Percentiles rank a stretch among this genome's conserved stretches.
phyloP scores from a whole-genome alignment of 2,329 filamentous ascomycete genomes.

The Furcasterigmium furcatum region DNA sequence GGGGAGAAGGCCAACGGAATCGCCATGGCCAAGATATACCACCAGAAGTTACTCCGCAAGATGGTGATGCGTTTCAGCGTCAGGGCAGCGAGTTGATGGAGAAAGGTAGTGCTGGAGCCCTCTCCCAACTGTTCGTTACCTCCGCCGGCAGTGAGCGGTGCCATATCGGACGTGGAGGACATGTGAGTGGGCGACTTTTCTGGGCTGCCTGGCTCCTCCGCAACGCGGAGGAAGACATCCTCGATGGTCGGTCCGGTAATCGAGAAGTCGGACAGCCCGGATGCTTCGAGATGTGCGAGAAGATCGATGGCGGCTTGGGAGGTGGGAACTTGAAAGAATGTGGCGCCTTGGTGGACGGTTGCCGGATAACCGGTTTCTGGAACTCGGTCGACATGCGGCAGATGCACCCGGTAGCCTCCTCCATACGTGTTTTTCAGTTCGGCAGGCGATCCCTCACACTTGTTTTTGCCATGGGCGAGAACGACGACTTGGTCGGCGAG shows the following conservation, averaged over 20 bases:
- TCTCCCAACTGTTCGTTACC: slow-evolving; percentile 36
- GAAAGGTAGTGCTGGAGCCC: slow-evolving; percentile 56
- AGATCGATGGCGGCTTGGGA: not conserved
- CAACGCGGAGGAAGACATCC: slow-evolving; percentile 68
- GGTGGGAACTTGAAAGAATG: not conserved
- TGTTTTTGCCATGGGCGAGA: slow-evolving; percentile 62
- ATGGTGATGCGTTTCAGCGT: slow-evolving; percentile 64
- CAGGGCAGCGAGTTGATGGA: slow-evolving; percentile 58
- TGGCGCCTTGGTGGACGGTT: not conserved
- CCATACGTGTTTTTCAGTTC: slow-evolving; percentile 65
- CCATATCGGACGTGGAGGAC: slow-evolving; percentile 5
- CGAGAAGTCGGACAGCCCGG: slow-evolving; percentile 59
- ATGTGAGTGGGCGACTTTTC: slow-evolving; percentile 7
- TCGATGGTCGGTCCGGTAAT: slow-evolving; percentile 65
- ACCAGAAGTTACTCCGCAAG: slow-evolving; percentile 35
- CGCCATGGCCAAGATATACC: slow-evolving; percentile 1
- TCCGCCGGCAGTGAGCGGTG: slow-evolving; percentile 1
- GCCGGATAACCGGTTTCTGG: slow-evolving; percentile 9
- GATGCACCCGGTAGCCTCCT: slow-evolving; percentile 26
- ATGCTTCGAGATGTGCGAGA: slow-evolving; percentile 39
- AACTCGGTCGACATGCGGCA: slow-evolving; percentile 15
- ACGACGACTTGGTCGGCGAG: slow-evolving; percentile 70
- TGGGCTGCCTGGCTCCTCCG: slow-evolving; percentile 55
- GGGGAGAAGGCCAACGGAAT: slow-evolving; percentile 1
- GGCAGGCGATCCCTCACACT: slow-evolving; percentile 61